Percentiles rank a stretch among this genome's conserved stretches.
These are phyloP conservation scores for Calonectria pauciramosa DNA, from an alignment of 2,329 filamentous ascomycete species.

Conservation along the genomic window DNA sequence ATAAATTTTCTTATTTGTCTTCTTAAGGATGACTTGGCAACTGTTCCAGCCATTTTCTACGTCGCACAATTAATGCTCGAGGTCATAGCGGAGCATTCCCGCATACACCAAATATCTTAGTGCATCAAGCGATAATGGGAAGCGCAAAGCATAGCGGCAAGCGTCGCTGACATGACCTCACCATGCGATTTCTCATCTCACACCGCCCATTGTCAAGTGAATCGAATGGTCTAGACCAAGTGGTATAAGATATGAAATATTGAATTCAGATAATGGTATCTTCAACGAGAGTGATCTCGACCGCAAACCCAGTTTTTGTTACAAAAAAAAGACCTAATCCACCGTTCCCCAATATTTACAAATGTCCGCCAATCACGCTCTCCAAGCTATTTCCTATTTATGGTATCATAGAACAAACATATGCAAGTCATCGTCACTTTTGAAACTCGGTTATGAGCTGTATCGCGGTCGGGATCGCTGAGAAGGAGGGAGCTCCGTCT, in stretches of 20 bases:
- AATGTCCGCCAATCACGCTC: background rate
- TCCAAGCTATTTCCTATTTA: background rate
- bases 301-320: background rate
- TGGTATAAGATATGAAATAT: background rate
- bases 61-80: background rate
- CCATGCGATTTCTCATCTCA: background rate
- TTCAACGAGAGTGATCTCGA: slow-evolving; percentile 15
- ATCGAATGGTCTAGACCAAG: background rate
- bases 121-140: background rate
- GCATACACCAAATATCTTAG: background rate
- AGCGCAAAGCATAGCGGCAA: background rate
- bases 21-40: background rate
- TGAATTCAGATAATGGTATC: background rate
- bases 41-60: background rate
- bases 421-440: background rate
- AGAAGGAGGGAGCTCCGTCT: slow-evolving; percentile 34
- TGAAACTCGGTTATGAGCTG: background rate
- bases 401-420: slow-evolving; percentile 6
- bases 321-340: background rate
- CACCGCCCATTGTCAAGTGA: background rate
- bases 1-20: background rate
- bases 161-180: slow-evolving; percentile 4
- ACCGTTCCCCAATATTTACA: background rate
- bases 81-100: background rate
- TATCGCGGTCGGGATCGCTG: background rate